Evolutionary conservation across 768 basidiomycete genomes (phyloP), one percentile per base, ranked within the genome.

Genomic region (Strobilomyces confusus): DNA sequence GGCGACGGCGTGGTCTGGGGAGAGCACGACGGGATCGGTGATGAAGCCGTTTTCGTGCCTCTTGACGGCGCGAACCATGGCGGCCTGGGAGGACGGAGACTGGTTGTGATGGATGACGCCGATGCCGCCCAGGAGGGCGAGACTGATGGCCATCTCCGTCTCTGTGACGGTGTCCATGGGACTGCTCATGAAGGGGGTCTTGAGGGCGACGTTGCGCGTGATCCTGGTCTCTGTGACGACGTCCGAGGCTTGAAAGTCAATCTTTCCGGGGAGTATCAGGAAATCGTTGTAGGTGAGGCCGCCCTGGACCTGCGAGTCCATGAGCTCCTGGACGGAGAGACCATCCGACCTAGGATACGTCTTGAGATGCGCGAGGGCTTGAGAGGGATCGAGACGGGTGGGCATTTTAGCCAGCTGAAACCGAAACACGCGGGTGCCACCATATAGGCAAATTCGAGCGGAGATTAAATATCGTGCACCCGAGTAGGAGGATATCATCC

Each of bases 81-180:
- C 86, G 9, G 95, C 95, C 73, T 99, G 97, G 5, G 82, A 81
- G 41, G 83, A 83, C 0, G 93, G 66, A 1, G 85, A 59, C 69
- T 93, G 91, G 71, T 98, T 99, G 73, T 99, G 94, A 70, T 99
- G 95, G 63, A 98, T 98, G 66, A 98, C 91, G 74, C 97, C 95
- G 57, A 98, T 89, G 50, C 95, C 97, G 45, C 97, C 97, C 51
- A 95, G 82, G 49, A 99, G 85, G 79, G 93, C 92, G 80, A 95
- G 84, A 46, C 86, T 76, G 67, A 95, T 92, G 29, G 92, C 92
- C 91, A 95, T 95, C 55, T 91, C 84, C 49, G 80, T 83, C 73
- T 98, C 97, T 1, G 97, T 98, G 62, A 98, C 97, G 42, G 97
- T 99, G 75, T 99, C 97, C 97, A 99, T 99, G 15, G 97, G 95